Evolutionary conservation across 106 monocot genomes (phyloP).

Genomic region (Iris macrosiphon): DNA sequence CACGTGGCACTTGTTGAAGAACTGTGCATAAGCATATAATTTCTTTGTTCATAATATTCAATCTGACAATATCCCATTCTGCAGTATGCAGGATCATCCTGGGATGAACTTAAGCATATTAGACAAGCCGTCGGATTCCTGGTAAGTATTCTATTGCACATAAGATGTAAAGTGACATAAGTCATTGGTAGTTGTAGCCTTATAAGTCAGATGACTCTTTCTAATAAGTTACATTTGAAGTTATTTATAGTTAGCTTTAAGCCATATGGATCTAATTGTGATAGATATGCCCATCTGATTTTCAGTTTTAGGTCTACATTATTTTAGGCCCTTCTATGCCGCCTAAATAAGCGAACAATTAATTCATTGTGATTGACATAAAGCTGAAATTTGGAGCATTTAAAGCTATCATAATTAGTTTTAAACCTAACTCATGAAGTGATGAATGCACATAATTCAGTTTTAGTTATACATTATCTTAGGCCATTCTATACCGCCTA

Average conservation of each 20-base stretch:
- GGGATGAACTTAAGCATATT: conserved; percentile 86
- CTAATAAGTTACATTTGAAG: not conserved
- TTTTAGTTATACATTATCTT: too few relatives aligned
- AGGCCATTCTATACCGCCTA: too few relatives aligned
- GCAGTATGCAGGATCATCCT: conserved; percentile 58
- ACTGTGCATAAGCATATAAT: not conserved
- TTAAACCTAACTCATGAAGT: too few relatives aligned
- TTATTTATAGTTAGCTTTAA: not conserved
- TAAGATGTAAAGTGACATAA: not conserved
- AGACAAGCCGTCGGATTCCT: conserved; percentile 90
- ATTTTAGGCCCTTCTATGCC: too few relatives aligned
- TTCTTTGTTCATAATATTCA: not conserved
- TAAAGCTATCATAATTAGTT: too few relatives aligned
- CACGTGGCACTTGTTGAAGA: not conserved
- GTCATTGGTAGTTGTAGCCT: not conserved
- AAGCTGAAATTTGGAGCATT: too few relatives aligned
- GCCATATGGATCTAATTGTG: too few relatives aligned
- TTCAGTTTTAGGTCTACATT: too few relatives aligned
- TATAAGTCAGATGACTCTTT: not conserved
- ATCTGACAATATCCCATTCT: not conserved
- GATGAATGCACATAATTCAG: too few relatives aligned
- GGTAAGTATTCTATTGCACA: conserved; percentile 37
- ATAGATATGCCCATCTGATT: too few relatives aligned
- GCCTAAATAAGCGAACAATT: too few relatives aligned
- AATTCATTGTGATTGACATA: too few relatives aligned